phyloP scores from a whole-genome alignment of 352 stramenopile species.

The Phytophthora citrophthora region DNA sequence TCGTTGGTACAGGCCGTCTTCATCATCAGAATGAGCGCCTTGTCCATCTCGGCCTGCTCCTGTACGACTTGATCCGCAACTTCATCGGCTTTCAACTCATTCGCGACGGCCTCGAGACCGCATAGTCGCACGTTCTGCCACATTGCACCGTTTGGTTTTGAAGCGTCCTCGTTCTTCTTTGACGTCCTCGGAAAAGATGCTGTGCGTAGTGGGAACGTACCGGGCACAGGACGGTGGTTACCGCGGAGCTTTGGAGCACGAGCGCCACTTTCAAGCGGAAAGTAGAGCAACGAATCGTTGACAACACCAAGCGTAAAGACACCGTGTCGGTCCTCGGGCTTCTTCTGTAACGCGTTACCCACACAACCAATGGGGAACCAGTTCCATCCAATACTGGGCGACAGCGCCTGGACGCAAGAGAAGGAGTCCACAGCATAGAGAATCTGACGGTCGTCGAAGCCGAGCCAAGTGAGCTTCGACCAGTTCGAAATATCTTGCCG shows the following conservation, averaged over 20 bases:
- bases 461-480: constrained; percentile 73
- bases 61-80: constrained; percentile 50
- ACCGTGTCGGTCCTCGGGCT: constrained; percentile 56
- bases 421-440: constrained; percentile 79
- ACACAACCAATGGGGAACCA: constrained; percentile 82
- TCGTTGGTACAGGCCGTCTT: constrained; percentile 77
- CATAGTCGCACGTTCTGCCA: constrained; percentile 74
- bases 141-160: constrained; percentile 63
- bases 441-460: constrained; percentile 77
- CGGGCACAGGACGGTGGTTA: constrained; percentile 78
- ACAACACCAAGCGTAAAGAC: constrained; percentile 77
- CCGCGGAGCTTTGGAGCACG: constrained; percentile 57
- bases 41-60: constrained; percentile 85
- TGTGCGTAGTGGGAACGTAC: constrained; percentile 61
- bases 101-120: constrained; percentile 37
- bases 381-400: constrained; percentile 54
- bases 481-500: constrained; percentile 53
- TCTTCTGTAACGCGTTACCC: constrained; percentile 65
- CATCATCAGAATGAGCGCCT: constrained; percentile 86
- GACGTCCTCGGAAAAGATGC: constrained; percentile 65
- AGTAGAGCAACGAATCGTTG: constrained; percentile 79
- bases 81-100: constrained; percentile 32
- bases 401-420: constrained; percentile 68
- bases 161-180: constrained; percentile 32
- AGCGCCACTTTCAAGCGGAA: constrained; percentile 60